phyloP scores from a whole-genome alignment of 1,139 yeast species.

The Yamadazyma dushanensis region DNA sequence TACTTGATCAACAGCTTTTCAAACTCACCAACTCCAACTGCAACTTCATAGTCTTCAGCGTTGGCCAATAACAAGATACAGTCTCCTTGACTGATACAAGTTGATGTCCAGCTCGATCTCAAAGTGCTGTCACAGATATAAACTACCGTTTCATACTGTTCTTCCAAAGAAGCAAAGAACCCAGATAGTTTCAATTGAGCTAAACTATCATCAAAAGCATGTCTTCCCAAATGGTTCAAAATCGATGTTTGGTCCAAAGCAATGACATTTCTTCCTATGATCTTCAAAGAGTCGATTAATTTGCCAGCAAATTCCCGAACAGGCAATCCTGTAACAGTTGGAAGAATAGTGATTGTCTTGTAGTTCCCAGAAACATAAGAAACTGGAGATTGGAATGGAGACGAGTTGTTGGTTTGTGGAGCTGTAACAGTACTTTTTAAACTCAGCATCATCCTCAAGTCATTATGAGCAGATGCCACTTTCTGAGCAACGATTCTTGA shows the following conservation, averaged over 20 bases:
- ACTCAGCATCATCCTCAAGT: constrained; percentile 10
- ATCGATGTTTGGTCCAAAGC: constrained; percentile 82
- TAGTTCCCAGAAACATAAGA: constrained; percentile 47
- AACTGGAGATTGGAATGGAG: constrained; percentile 20
- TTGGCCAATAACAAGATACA: constrained; percentile 75
- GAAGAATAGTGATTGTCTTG: constrained; percentile 82
- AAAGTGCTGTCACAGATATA: constrained; percentile 87
- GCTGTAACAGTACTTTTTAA: constrained; percentile 18
- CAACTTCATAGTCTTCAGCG: constrained; percentile 59
- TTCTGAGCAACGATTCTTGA: constrained; percentile 84
- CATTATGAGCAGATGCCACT: constrained; percentile 34
- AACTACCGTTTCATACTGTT: constrained; percentile 78
- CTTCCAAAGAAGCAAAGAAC: constrained; percentile 88
- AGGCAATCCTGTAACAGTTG: constrained; percentile 78
- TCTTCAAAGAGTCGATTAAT: constrained; percentile 66
- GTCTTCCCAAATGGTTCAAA: constrained; percentile 78
- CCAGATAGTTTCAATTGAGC: constrained; percentile 86
- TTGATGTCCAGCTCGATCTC: constrained; percentile 85
- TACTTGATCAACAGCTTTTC: constrained; percentile 74
- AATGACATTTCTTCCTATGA: constrained; percentile 72
- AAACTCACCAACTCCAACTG: constrained; percentile 79
- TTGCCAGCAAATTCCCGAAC: constrained; percentile 80
- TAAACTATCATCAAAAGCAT: constrained; percentile 83
- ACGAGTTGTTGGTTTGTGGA: constrained; percentile 14
- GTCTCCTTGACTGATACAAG: constrained; percentile 94